Evolutionary conservation across 306 rosid genomes (phyloP).

Genomic region (Cicer cuneatum): DNA sequence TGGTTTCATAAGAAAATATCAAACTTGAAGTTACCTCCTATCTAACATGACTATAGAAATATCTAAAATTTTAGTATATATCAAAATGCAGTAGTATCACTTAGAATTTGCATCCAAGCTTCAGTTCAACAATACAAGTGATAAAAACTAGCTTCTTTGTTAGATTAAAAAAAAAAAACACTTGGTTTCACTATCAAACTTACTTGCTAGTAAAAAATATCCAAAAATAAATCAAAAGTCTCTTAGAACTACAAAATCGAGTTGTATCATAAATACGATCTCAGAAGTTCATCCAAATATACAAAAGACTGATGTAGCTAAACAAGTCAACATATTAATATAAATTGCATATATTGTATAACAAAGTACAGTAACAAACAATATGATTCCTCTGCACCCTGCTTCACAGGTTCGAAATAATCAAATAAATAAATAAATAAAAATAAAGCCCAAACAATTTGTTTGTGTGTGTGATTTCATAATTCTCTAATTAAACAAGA

Average conservation of each 20-base stretch:
- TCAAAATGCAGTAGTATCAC: neutral
- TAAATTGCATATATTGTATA: neutral
- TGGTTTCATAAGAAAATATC: neutral
- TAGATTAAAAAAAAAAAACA: neutral
- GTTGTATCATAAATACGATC: too few relatives aligned
- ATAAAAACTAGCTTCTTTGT: neutral
- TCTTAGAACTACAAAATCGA: too few relatives aligned
- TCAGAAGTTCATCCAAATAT: neutral
- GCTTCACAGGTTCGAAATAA: conserved; percentile 4
- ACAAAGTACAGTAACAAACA: conserved; percentile 1
- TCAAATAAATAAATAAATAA: neutral
- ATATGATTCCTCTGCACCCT: neutral
- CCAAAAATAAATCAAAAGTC: neutral
- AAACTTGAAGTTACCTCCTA: neutral
- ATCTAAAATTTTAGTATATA: neutral
- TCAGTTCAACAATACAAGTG: neutral
- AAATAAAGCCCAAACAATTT: neutral
- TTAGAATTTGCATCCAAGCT: neutral
- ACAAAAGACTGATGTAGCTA: neutral
- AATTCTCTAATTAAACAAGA: conserved; percentile 6
- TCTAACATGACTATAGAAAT: neutral
- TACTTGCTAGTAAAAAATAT: neutral
- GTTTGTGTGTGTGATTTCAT: neutral
- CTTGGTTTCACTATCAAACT: neutral
- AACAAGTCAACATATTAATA: neutral